phyloP scores from a whole-genome alignment of 2,329 filamentous ascomycete species.

The Pseudonectria buxi region DNA sequence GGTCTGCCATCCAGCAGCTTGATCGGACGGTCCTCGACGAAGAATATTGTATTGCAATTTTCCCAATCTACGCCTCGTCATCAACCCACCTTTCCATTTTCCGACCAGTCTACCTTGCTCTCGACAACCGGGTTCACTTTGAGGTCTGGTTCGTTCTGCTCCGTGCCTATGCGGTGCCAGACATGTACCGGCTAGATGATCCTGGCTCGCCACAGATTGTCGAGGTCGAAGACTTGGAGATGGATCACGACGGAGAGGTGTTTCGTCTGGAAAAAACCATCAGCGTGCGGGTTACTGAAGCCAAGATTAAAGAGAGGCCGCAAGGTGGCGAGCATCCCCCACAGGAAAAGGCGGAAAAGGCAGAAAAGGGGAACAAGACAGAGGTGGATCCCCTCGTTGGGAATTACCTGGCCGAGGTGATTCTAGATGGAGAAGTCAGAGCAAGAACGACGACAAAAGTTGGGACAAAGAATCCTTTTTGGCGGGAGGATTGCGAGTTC shows the following conservation, averaged over 20 bases:
- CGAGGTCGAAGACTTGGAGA: conserved; percentile 33
- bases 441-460: conserved; percentile 67
- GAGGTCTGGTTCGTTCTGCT: conserved; percentile 96
- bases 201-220: conserved; percentile 35
- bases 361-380: conserved; percentile 5
- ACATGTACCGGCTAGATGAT: conserved; percentile 66
- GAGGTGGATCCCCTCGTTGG: conserved; percentile 45
- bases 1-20: conserved; percentile 83
- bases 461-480: conserved; percentile 69
- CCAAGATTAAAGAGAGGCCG: conserved; percentile 45
- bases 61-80: conserved; percentile 79
- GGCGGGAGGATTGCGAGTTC: conserved; percentile 77
- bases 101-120: conserved; percentile 80
- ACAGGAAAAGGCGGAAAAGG: conserved; percentile 13
- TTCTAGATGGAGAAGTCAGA: conserved; percentile 72
- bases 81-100: conserved; percentile 68
- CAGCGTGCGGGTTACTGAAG: conserved; percentile 52
- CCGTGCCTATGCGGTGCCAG: conserved; percentile 84
- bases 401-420: conserved; percentile 73
- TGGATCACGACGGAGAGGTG: conserved; percentile 40
- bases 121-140: conserved; percentile 84
- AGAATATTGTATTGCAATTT: conserved; percentile 91
- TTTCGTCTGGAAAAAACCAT: conserved; percentile 59
- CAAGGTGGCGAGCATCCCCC: conserved; percentile 15
- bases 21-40: conserved; percentile 87